Conservation (phyloP, 2,329 filamentous ascomycete species). For the Penicillium sp. region DNA sequence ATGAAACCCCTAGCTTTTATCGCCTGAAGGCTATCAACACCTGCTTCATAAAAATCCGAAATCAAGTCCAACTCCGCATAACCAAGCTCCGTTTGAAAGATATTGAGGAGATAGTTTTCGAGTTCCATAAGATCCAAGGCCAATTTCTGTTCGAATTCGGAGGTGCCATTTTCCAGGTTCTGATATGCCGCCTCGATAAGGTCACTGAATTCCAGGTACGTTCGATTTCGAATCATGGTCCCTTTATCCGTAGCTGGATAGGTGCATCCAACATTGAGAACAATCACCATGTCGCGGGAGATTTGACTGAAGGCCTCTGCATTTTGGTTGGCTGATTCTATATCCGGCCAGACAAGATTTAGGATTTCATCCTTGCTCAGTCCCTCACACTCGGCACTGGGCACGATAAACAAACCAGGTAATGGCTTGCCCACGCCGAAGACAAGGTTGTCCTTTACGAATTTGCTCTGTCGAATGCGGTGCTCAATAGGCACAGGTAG, state of each 20-base stretch:
- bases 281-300: conserved; percentile 48
- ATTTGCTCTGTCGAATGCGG: conserved; percentile 54
- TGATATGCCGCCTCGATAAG: conserved; percentile 55
- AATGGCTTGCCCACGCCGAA: conserved; percentile 60
- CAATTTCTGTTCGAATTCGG: conserved; percentile 20
- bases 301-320: conserved; percentile 41
- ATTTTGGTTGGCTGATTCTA: conserved; percentile 43
- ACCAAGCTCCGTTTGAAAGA: conserved; percentile 29
- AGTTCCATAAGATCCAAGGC: conserved; percentile 2
- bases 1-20: conserved; percentile 61
- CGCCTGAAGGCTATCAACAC: conserved; percentile 64
- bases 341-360: conserved; percentile 42
- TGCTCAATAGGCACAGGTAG: conserved; percentile 57
- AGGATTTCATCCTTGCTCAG: conserved; percentile 54
- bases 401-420: conserved; percentile 61
- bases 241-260: conserved; percentile 63
- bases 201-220: conserved; percentile 55
- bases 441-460: conserved; percentile 61
- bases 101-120: conserved; percentile 52
- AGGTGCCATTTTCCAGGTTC: conserved; percentile 48
- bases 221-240: conserved; percentile 59
- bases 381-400: conserved; percentile 48
- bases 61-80: conserved; percentile 36
- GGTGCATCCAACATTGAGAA: conserved; percentile 42
- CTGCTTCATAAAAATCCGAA: conserved; percentile 63